Conservation (phyloP, 129 eudicot genomes). For the Escallonia rubra region DNA sequence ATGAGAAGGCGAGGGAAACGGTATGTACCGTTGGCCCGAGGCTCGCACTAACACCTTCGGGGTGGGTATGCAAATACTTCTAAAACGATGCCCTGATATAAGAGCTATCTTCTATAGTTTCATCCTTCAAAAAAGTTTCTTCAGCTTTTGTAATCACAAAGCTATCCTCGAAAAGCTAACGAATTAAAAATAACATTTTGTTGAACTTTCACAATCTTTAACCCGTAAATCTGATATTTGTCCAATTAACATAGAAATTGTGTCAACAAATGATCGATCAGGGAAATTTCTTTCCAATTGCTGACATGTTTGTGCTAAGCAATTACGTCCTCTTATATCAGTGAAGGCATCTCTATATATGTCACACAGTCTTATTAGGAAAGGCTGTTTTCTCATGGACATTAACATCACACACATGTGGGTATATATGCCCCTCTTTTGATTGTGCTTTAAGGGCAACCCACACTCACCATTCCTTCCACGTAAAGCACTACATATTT, state of each 20-base stretch:
- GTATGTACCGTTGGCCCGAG: too few relatives aligned
- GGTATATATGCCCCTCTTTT: slow-evolving; percentile 12
- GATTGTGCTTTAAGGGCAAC: slow-evolving; percentile 56
- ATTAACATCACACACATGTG: slow-evolving; percentile 21
- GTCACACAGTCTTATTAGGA: not conserved
- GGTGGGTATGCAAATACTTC: too few relatives aligned
- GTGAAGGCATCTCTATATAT: not conserved
- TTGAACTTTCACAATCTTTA: not conserved
- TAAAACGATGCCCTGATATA: too few relatives aligned
- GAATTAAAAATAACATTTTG: too few relatives aligned
- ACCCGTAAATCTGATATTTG: not conserved
- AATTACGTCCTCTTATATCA: too few relatives aligned
- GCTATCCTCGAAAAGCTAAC: too few relatives aligned
- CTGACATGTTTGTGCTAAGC: not conserved
- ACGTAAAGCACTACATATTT: slow-evolving; percentile 36
- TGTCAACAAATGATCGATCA: not conserved
- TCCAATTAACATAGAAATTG: too few relatives aligned
- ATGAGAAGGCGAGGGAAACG: too few relatives aligned
- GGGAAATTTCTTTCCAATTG: not conserved
- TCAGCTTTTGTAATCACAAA: too few relatives aligned
- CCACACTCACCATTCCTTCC: slow-evolving; percentile 32
- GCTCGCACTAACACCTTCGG: too few relatives aligned
- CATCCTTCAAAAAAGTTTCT: too few relatives aligned
- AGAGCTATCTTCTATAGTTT: too few relatives aligned
- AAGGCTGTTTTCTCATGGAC: not conserved